Percentiles rank a stretch among this genome's conserved stretches.
phyloP scores from a whole-genome alignment of 345 rosid genomes.

The Garcia nutans region DNA sequence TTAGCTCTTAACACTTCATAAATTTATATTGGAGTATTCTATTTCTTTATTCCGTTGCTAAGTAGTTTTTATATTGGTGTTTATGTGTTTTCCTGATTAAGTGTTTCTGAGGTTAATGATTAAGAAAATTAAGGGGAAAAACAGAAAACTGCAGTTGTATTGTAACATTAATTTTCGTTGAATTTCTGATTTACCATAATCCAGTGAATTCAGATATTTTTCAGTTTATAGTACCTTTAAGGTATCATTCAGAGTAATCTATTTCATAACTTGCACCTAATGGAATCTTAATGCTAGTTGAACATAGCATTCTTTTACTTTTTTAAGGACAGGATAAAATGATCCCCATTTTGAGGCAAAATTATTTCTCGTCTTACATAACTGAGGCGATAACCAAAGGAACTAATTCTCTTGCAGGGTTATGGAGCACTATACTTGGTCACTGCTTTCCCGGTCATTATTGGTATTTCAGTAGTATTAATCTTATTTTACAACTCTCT shows the following conservation, averaged over 20 bases:
- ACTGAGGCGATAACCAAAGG: constrained; percentile 19
- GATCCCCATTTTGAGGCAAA: not conserved
- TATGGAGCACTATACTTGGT: constrained; percentile 91
- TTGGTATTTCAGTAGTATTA: constrained; percentile 79
- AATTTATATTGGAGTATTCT: no score
- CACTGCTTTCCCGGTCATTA: constrained; percentile 85
- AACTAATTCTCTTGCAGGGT: constrained; percentile 60
- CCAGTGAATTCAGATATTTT: not conserved
- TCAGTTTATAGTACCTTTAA: not conserved
- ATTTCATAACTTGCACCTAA: not conserved
- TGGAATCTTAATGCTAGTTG: not conserved
- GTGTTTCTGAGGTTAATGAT: not conserved
- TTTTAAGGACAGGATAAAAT: not conserved
- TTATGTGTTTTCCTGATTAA: not conserved
- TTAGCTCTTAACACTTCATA: not conserved
- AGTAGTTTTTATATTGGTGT: not conserved
- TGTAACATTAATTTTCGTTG: not conserved
- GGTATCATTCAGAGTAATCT: not conserved
- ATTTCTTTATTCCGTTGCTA: not conserved
- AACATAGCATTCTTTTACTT: not conserved
- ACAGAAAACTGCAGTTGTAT: not conserved
- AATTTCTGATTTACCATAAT: not conserved
- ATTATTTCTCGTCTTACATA: not conserved
- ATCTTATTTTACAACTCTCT: constrained; percentile 90
- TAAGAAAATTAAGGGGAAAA: not conserved